Conservation (phyloP, 306 rosid species). For the Coriaria nepalensis region DNA sequence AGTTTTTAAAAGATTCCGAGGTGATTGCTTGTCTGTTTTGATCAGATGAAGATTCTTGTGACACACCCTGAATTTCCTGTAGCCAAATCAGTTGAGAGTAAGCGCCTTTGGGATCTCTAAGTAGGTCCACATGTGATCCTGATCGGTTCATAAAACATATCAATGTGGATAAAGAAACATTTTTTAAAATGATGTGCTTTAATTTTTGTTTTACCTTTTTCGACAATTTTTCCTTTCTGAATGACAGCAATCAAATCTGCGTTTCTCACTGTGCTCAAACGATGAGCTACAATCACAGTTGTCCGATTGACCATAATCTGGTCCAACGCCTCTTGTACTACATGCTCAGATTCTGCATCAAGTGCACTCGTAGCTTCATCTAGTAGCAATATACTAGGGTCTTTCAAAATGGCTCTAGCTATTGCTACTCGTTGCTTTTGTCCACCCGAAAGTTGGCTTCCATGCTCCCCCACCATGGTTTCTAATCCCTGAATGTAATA, state of each 20-base stretch:
- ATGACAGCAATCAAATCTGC: constrained; percentile 50
- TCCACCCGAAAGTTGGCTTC: constrained; percentile 61
- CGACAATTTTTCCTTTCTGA: constrained; percentile 50
- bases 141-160: constrained; percentile 7
- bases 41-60: constrained; percentile 9
- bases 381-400: constrained; percentile 55
- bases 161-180: not conserved
- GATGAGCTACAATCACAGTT: constrained; percentile 65
- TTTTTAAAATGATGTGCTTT: not conserved
- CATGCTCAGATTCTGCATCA: constrained; percentile 57
- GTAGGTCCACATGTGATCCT: constrained; percentile 52
- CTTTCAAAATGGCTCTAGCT: constrained; percentile 63
- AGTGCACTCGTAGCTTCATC: constrained; percentile 69
- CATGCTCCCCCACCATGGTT: constrained; percentile 65
- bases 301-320: constrained; percentile 49
- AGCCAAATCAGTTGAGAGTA: constrained; percentile 46
- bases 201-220: constrained; percentile 28
- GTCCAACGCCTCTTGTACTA: constrained; percentile 58
- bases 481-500: constrained; percentile 44
- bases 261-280: constrained; percentile 48
- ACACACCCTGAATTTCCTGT: constrained; percentile 26
- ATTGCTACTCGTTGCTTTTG: constrained; percentile 55
- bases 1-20: constrained; percentile 1
- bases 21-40: constrained; percentile 2
- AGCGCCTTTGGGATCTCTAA: constrained; percentile 45